phyloP scores from a whole-genome alignment of 345 rosid species.

The Brassica rapa region DNA sequence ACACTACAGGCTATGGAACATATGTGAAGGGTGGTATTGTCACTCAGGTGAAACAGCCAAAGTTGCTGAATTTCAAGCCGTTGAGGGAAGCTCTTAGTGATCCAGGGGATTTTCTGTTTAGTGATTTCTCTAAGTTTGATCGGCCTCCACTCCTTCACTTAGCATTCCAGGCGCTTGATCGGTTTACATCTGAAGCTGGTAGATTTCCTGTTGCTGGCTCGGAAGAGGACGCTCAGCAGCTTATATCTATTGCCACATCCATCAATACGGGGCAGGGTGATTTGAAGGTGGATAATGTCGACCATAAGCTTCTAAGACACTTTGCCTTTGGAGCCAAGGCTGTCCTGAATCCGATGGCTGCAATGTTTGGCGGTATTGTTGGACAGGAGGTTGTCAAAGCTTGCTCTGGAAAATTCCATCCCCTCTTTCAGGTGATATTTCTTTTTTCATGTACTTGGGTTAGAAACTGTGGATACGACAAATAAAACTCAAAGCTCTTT shows the following conservation, averaged over 20 bases:
- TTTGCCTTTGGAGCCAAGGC: slow-evolving; percentile 98
- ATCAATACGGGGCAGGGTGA: slow-evolving; percentile 75
- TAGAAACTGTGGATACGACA: neutral
- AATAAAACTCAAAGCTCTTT: neutral
- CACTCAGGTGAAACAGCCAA: slow-evolving; percentile 3
- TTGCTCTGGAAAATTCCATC: slow-evolving; percentile 98
- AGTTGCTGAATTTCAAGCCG: neutral
- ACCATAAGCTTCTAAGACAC: slow-evolving; percentile 70
- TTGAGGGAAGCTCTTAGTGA: neutral
- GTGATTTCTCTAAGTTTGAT: slow-evolving; percentile 3
- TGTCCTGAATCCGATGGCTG: slow-evolving; percentile 97
- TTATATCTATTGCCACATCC: slow-evolving; percentile 58
- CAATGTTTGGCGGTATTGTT: slow-evolving; percentile 98
- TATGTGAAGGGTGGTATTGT: slow-evolving; percentile 3
- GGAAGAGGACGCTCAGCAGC: slow-evolving; percentile 83
- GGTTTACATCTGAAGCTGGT: slow-evolving; percentile 49
- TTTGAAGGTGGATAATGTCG: slow-evolving; percentile 68
- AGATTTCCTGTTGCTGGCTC: slow-evolving; percentile 88
- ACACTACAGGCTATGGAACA: slow-evolving; percentile 51
- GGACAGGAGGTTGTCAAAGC: slow-evolving; percentile 99
- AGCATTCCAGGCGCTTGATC: slow-evolving; percentile 1
- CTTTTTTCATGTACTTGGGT: slow-evolving; percentile 8
- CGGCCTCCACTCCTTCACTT: neutral
- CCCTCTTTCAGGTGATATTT: slow-evolving; percentile 76
- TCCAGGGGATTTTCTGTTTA: neutral